Conservation (phyloP, 2,329 filamentous ascomycete genomes). For the Metarhizium rileyi region DNA sequence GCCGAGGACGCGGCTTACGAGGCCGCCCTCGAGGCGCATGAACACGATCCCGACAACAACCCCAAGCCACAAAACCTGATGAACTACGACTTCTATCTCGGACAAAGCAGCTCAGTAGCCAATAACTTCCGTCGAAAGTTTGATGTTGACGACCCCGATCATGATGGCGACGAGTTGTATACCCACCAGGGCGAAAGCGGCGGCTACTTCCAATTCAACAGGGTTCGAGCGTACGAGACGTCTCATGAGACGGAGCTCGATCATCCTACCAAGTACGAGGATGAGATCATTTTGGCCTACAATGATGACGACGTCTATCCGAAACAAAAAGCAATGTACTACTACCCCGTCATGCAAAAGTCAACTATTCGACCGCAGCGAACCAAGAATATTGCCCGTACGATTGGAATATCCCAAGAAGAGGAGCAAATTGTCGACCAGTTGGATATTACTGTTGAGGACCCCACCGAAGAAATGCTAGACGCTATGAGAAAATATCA, state of each 20-base stretch:
- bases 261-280: constrained; percentile 50
- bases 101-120: constrained; percentile 36
- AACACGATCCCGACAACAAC: constrained; percentile 45
- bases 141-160: constrained; percentile 45
- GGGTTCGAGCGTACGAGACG: constrained; percentile 56
- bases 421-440: constrained; percentile 45
- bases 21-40: constrained; percentile 40
- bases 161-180: constrained; percentile 45
- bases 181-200: constrained; percentile 36
- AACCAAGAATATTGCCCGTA: constrained; percentile 52
- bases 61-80: constrained; percentile 48
- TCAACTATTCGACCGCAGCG: constrained; percentile 53
- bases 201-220: constrained; percentile 50
- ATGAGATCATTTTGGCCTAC: constrained; percentile 52
- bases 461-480: constrained; percentile 44
- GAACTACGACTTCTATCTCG: constrained; percentile 60
- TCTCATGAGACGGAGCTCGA: constrained; percentile 46
- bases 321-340: constrained; percentile 50
- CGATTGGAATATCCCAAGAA: constrained; percentile 33
- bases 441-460: constrained; percentile 44
- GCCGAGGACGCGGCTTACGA: constrained; percentile 44
- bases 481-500: constrained; percentile 43
- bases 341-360: constrained; percentile 59
- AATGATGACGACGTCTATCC: constrained; percentile 42
- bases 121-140: constrained; percentile 51